These are phyloP conservation scores for Ochromonadaceae sp. DNA, from an alignment of 352 stramenopile genomes.

Conservation along the genomic window DNA sequence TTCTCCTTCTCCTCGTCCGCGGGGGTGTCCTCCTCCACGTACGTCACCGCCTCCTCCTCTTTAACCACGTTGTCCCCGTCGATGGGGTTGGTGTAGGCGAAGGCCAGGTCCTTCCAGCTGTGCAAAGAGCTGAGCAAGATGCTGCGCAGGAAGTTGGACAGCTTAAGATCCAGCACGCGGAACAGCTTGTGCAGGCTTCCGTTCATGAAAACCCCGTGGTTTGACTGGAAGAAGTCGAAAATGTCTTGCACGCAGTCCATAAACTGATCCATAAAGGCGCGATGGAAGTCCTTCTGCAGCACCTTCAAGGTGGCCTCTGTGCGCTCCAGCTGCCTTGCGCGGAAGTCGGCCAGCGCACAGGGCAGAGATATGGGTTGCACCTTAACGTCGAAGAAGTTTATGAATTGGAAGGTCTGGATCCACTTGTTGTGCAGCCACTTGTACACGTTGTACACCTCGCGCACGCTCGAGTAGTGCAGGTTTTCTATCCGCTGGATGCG, in stretches of 20 bases:
- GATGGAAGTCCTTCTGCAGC: conserved; percentile 52
- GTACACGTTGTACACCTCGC: conserved; percentile 50
- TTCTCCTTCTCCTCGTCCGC: not conserved
- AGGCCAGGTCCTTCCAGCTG: conserved; percentile 39
- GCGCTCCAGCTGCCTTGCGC: conserved; percentile 39
- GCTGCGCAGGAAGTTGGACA: conserved; percentile 55
- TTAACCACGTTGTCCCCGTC: not conserved
- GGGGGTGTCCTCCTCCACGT: not conserved
- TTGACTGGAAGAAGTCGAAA: conserved; percentile 75
- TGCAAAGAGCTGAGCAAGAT: conserved; percentile 43
- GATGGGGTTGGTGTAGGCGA: conserved; percentile 4
- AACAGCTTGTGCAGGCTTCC: conserved; percentile 50
- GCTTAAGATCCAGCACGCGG: conserved; percentile 58
- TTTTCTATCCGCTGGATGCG: conserved; percentile 35
- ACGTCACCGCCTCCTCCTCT: conserved; percentile 16
- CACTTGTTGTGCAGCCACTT: conserved; percentile 67
- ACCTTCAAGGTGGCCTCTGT: conserved; percentile 15
- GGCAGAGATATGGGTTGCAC: conserved; percentile 43
- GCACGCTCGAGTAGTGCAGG: conserved; percentile 27
- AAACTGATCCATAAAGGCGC: conserved; percentile 68
- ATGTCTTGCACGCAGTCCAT: conserved; percentile 81
- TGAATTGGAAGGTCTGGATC: conserved; percentile 62
- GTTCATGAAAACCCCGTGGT: conserved; percentile 41
- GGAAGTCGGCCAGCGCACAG: conserved; percentile 61
- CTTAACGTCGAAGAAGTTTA: conserved; percentile 35